Evolutionary conservation across 129 eudicot species (phyloP).

Genomic region (Cynara cardunculus): DNA sequence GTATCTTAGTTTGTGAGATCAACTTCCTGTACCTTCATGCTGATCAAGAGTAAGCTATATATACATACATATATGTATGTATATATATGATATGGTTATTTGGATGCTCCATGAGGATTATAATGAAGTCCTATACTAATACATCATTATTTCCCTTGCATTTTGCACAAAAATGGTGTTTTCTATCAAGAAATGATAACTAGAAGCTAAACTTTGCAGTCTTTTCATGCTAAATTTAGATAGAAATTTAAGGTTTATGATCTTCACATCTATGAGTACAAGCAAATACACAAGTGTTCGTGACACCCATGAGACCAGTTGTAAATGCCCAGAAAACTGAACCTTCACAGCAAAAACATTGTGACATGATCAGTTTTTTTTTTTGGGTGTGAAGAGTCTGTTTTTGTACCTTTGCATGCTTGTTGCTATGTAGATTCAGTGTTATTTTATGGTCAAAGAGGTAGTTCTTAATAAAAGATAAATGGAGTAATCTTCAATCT

Average conservation of each 20-base stretch:
- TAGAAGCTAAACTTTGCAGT: neutral
- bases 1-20: conserved; percentile 16
- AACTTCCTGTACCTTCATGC: conserved; percentile 8
- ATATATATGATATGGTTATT: neutral
- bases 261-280: conserved; percentile 2
- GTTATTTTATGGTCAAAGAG: neutral
- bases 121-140: neutral
- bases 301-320: neutral
- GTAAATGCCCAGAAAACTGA: neutral
- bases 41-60: conserved; percentile 9
- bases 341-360: neutral
- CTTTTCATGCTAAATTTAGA: neutral
- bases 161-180: conserved; percentile 4
- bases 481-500: neutral
- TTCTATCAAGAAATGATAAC: neutral
- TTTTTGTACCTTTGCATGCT: neutral
- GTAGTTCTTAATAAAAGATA: neutral
- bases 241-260: neutral
- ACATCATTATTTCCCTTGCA: conserved; percentile 19
- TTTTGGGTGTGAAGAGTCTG: too few species aligned
- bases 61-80: neutral
- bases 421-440: too few species aligned
- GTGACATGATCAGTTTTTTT: too few species aligned
- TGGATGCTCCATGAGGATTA: neutral
- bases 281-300: neutral